Percentiles rank a stretch among this genome's conserved stretches.
Evolutionary conservation across 345 rosid genomes (phyloP).

Genomic region (Arabis alpina): DNA sequence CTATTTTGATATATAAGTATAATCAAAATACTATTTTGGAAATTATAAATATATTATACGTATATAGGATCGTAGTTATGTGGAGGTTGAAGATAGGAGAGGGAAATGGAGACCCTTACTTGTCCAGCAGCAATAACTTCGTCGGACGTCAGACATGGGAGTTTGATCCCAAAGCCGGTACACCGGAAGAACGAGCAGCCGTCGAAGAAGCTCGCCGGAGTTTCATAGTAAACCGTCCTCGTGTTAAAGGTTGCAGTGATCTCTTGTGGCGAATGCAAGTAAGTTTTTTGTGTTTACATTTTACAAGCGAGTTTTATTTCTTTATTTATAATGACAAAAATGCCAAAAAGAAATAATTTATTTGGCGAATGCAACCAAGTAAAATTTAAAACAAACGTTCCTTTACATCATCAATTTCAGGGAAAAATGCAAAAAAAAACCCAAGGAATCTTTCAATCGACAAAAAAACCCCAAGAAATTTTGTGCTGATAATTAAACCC

Average conservation of each 20-base stretch:
- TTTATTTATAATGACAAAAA: too few species aligned
- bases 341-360: too few species aligned
- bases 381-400: too few species aligned
- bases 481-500: too few species aligned
- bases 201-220: slow-evolving; percentile 54
- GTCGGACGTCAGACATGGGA: slow-evolving; percentile 56
- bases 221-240: slow-evolving; percentile 41
- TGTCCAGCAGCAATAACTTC: slow-evolving; percentile 51
- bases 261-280: slow-evolving; percentile 61
- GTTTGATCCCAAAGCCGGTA: slow-evolving; percentile 51
- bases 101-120: slow-evolving; percentile 46
- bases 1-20: too few species aligned
- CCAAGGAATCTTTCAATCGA: too few species aligned
- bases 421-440: too few species aligned
- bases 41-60: neutral
- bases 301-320: neutral
- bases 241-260: slow-evolving; percentile 48
- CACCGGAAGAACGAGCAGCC: slow-evolving; percentile 49
- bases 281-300: neutral
- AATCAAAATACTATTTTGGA: too few species aligned
- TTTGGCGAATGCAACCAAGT: too few species aligned
- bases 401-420: too few species aligned
- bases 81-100: slow-evolving; percentile 58
- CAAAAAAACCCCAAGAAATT: too few species aligned
- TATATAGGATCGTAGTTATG: slow-evolving; percentile 32